Evolutionary conservation across 176 grass and related monocot species (phyloP), one percentile per base, ranked within the genome.

Genomic region (Bonia amplexicaulis): DNA sequence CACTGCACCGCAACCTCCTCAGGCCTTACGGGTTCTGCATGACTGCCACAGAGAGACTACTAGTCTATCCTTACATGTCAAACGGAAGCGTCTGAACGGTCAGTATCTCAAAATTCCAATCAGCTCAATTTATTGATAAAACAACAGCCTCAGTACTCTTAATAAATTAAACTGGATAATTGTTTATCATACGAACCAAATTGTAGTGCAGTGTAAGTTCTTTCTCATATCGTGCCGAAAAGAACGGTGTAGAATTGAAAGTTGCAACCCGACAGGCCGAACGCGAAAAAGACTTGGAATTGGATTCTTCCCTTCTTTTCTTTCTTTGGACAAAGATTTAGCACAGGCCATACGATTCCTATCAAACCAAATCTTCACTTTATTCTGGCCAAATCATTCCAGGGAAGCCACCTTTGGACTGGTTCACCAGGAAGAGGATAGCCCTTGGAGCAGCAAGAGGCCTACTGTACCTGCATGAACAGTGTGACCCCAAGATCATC

Each of bases 81-180:
- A 99, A 99, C 85, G 97, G 97, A 86, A 99, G 97, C 7, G 97
- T 49, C 86, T 99, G 29, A 99, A 99, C 92, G 92, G 97, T 99
- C 87, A 88, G 66, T 20, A 35, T 35, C 58, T 82, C 19, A 81
- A 85, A 46, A 23, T 81, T 77, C 66, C 66, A 73, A 10, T 53
- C 44, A 46, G 80, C 62, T 67, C 60, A 25, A 53, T 53, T 53
- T 25, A 33, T 76, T 42, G 53, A 52, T 75, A 62, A 22, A 45
- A 37, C 17, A 51, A 25, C 22, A 25, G 23, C 49, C 2, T n/a
- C 51, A 17, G 67, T 44, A n/a, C 61, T 68, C n/a, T 66, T 47
- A 45, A 16, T 54, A 75, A 85, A 6, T 13, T 26, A 59, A 68
- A 41, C 51, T 8, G 59, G 48, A 71, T 20, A 55, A 82, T 19